These are phyloP conservation scores for Rhododendron williamsianum DNA, from an alignment of 148 eudicot genomes.

Conservation along the genomic window DNA sequence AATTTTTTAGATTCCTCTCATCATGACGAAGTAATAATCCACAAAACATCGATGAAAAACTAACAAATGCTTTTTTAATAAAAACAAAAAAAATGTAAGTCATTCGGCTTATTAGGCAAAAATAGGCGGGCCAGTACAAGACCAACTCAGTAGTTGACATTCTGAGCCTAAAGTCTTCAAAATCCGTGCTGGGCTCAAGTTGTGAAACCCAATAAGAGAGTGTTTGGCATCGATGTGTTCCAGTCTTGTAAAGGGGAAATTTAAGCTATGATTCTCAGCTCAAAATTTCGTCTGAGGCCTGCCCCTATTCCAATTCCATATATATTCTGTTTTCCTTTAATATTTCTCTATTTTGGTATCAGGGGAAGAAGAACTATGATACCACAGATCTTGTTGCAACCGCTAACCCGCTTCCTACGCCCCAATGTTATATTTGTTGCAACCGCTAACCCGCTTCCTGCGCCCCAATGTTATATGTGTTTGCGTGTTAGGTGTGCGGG, in stretches of 20 bases:
- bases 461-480: background rate
- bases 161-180: background rate
- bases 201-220: background rate
- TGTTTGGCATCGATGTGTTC: background rate
- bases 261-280: too few species aligned
- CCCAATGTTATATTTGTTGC: too few species aligned
- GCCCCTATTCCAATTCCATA: background rate
- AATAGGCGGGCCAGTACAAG: background rate
- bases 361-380: background rate
- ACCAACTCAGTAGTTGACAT: background rate
- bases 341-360: background rate
- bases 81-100: too few species aligned
- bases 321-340: too few species aligned
- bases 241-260: background rate
- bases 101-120: too few species aligned
- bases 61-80: too few species aligned
- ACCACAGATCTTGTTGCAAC: background rate
- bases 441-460: background rate
- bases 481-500: background rate
- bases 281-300: background rate
- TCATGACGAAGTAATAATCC: too few species aligned
- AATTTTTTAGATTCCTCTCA: too few species aligned
- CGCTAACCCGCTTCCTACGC: background rate
- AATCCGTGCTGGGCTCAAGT: background rate
- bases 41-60: too few species aligned